A percentile compares a stretch with the other conserved stretches of the same genome.
These are phyloP conservation scores for Ramaria rubella DNA, from an alignment of 768 basidiomycete genomes.

Conservation along the genomic window DNA sequence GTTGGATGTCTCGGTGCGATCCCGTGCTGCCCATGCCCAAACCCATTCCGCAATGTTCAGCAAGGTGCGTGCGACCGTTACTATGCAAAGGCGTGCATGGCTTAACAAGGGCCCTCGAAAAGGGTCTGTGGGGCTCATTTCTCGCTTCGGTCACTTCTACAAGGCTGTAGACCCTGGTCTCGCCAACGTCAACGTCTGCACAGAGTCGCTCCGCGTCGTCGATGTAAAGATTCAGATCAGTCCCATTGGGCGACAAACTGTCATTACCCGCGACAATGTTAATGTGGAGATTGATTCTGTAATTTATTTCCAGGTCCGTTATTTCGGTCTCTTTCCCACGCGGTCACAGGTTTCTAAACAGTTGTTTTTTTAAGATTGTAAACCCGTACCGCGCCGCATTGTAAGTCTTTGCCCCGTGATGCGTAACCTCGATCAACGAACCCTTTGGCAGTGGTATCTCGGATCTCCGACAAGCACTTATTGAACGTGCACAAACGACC, in stretches of 20 bases:
- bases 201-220: slow-evolving; percentile 77
- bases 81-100: slow-evolving; percentile 17
- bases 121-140: slow-evolving; percentile 88
- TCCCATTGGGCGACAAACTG: slow-evolving; percentile 76
- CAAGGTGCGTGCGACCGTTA: slow-evolving; percentile 47
- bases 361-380: slow-evolving; percentile 44
- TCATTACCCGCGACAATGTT: slow-evolving; percentile 95
- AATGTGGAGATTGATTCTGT: slow-evolving; percentile 93
- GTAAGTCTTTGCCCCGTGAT: not conserved
- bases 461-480: slow-evolving; percentile 79
- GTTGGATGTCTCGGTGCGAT: slow-evolving; percentile 69
- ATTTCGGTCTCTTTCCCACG: slow-evolving; percentile 12
- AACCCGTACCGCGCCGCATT: slow-evolving; percentile 93
- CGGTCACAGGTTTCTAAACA: no score
- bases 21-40: slow-evolving; percentile 80
- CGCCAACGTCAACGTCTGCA: slow-evolving; percentile 90
- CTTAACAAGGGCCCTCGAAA: not conserved
- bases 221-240: slow-evolving; percentile 97
- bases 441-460: slow-evolving; percentile 50
- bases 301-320: slow-evolving; percentile 67
- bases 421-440: not conserved
- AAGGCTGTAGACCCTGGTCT: slow-evolving; percentile 91
- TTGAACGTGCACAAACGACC: slow-evolving; percentile 88
- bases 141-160: slow-evolving; percentile 95
- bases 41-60: slow-evolving; percentile 79